Evolutionary conservation across 208 protist species (phyloP).

Genomic region (Trypanosoma congolense): DNA sequence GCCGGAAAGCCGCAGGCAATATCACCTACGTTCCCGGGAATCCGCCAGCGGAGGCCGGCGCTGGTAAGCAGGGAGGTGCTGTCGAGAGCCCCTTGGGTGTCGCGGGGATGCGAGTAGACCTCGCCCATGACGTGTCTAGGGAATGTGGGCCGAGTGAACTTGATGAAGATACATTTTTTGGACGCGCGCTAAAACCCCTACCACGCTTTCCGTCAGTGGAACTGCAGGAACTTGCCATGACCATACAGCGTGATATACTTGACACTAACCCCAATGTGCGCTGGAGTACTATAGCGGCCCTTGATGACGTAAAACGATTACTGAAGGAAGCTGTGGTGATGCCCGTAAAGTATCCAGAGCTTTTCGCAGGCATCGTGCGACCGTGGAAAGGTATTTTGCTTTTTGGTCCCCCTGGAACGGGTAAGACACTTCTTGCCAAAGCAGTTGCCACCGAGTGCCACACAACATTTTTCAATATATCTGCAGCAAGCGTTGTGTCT

Average conservation of each 20-base stretch:
- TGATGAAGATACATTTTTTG: slow-evolving; percentile 37
- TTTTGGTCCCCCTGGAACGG: slow-evolving; percentile 96
- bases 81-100: slow-evolving; percentile 14
- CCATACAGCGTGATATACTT: slow-evolving; percentile 82
- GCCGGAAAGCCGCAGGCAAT: neutral
- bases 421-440: slow-evolving; percentile 97
- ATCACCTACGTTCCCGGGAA: neutral
- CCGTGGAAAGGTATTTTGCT: slow-evolving; percentile 96
- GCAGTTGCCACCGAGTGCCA: slow-evolving; percentile 94
- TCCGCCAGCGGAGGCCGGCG: neutral
- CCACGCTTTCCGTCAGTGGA: slow-evolving; percentile 74
- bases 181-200: slow-evolving; percentile 63
- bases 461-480: slow-evolving; percentile 99
- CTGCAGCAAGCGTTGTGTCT: slow-evolving; percentile 92
- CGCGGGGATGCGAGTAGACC: slow-evolving; percentile 22
- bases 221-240: slow-evolving; percentile 69
- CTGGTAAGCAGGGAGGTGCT: neutral
- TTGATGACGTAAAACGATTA: slow-evolving; percentile 90
- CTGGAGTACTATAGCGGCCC: slow-evolving; percentile 90
- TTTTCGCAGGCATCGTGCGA: slow-evolving; percentile 89
- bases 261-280: slow-evolving; percentile 83
- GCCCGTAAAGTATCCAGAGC: slow-evolving; percentile 86
- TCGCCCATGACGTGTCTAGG: neutral
- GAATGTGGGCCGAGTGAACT: too few relatives aligned
- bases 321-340: slow-evolving; percentile 92